Base-by-base conservation (phyloP, 768 basidiomycete species). In the Sarcomyxa edulis region DNA sequence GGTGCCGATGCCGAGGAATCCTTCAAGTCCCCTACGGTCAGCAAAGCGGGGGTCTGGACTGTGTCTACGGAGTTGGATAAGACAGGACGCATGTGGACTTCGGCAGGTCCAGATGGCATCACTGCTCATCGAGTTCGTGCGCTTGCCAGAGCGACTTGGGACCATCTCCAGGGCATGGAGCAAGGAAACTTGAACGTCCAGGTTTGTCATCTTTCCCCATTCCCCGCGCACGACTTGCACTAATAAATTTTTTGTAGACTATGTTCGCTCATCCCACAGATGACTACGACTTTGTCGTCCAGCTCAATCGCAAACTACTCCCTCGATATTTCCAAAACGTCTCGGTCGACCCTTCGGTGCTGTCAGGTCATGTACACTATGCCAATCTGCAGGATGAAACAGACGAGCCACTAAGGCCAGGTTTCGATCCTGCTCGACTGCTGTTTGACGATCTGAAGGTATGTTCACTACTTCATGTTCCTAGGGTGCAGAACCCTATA, bases 261-360 rank as follows among this genome's bases (percentile, higher is more conserved):
- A 69, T 98, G 37, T 96, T 97, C 64, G 64, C 75, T 7, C 90
- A 95, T 48, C 87, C 93, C 0, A 74, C 77, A 3, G 66, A 77
- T 3, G 86, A 93, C 50, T 99, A 96, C 52, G 84, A 96, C 49
- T 73, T 97, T 48, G 47, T 96, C 6, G 66, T 98, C 23, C 74
- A 85, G 42, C 72, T 98, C 15, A 70, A 92, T 29, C 68, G 80
- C 0, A 35, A 65, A 10, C 58, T 71, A 2, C 59, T 91, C 2
- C 78, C 90, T 1, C 77, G 89, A 15, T 87, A 91, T 54, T 61
- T 72, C 44, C 89, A 97, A 53, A 79, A 81, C 32, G 51, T 93
- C 11, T 47, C 66, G 4, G 70, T 72, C 1, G 71, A 84, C 45
- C 42, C 64, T 2, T 56, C 59, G 2, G 53, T 72, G 1, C 73